Conservation (phyloP, 2,329 filamentous ascomycete genomes). For the Chrysoporthe deuterocubensis region DNA sequence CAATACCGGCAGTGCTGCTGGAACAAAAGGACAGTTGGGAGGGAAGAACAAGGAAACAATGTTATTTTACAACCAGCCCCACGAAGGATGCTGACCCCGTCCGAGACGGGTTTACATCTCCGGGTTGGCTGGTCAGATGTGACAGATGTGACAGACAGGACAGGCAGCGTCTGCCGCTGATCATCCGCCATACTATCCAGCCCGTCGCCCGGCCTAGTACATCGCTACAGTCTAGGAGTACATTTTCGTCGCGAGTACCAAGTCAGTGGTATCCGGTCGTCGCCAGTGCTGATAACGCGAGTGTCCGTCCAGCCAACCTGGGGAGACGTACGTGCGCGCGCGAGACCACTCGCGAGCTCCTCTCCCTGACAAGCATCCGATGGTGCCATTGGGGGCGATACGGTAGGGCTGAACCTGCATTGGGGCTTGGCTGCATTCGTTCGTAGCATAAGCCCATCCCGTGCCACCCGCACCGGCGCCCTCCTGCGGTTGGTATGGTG, state of each 20-base stretch:
- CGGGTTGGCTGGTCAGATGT: slow-evolving; percentile 7
- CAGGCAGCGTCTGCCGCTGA: not conserved
- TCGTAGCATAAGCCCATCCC: slow-evolving; percentile 2
- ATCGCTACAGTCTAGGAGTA: too few species aligned
- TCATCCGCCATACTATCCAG: not conserved
- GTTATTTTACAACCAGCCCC: not conserved
- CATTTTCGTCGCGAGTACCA: too few species aligned
- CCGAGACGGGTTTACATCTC: slow-evolving; percentile 9
- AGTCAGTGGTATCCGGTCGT: not conserved
- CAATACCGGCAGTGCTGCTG: not conserved
- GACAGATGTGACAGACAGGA: not conserved
- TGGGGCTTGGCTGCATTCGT: not conserved
- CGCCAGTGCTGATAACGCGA: not conserved
- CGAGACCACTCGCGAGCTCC: too few species aligned
- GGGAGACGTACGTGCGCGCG: too few species aligned
- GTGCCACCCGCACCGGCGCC: not conserved
- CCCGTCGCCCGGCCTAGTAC: too few species aligned
- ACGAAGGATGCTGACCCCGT: slow-evolving; percentile 10
- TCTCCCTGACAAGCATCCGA: not conserved
- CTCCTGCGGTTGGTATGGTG: not conserved
- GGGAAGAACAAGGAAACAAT: not conserved
- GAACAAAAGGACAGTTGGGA: not conserved
- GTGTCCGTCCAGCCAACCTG: too few species aligned
- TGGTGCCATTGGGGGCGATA: slow-evolving; percentile 16
- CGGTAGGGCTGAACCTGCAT: slow-evolving; percentile 20